Base-by-base conservation (phyloP, 768 basidiomycete species). In the Suillus ampliporus region DNA sequence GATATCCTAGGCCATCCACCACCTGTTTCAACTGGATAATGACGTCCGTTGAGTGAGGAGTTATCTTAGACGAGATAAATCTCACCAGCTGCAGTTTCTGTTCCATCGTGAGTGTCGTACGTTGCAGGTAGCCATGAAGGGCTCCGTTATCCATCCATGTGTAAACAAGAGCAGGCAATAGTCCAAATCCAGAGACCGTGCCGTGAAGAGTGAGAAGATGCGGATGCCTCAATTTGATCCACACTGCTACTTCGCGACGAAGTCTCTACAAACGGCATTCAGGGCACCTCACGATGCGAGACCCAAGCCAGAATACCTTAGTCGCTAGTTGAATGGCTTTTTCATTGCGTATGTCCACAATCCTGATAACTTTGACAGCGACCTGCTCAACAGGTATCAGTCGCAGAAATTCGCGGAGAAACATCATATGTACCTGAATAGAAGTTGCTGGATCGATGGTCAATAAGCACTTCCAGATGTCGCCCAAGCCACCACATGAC, bases 351-450 rank as follows among this genome's bases (percentile, higher is more conserved):
- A 35, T 9, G 52, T 53, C 52, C 4, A 14, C 4, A 1, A 37
- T 37, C 34, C 52, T 53, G 4, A 53, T 53, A 10, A 7, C 8
- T 53, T 53, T 53, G n/a, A 53, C 52, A 37, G 52, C 52, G 35
- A 53, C 52, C 52, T 53, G 35, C 35, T 7, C 52, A 35, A 37
- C 4, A 35, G 21, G 14, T 37, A 23, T 53, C 2, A 23, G 13
- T 53, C 7, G 6, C 2, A 4, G 8, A 37, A 15, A 35, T 21
- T 23, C 2, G n/a, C 52, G 35, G 52, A n/a, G 34, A 14, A 5
- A 21, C 14, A 37, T 53, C 7, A 23, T 35, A 23, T 53, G 35
- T 23, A 53, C 52, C 34, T 21, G 34, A 15, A 14, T 14, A 21
- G n/a, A 21, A 8, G 34, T 21, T 15, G 31, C 34, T 21, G 7